These are phyloP conservation scores for Trichophyton schoenleinii DNA, from an alignment of 2,329 filamentous ascomycete genomes.

Conservation along the genomic window DNA sequence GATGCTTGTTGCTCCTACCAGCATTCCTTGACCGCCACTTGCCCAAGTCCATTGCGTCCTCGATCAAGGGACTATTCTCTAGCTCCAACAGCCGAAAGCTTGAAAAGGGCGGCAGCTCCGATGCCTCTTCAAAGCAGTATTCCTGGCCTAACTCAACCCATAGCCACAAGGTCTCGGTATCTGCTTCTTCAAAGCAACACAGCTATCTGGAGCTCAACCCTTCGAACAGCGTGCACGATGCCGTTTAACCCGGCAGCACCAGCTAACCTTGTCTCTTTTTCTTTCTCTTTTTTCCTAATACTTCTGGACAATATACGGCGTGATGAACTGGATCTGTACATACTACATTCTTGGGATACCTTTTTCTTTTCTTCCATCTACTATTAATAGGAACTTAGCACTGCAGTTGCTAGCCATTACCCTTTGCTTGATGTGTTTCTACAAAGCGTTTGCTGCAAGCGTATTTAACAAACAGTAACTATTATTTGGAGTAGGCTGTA, in stretches of 20 bases:
- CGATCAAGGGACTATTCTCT: neutral
- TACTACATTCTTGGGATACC: neutral
- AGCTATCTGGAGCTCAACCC: neutral
- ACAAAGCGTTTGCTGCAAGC: no score
- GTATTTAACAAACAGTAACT: no score
- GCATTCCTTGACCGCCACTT: slow-evolving; percentile 4
- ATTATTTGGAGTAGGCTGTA: no score
- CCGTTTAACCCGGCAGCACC: neutral
- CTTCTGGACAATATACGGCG: neutral
- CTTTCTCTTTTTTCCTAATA: neutral
- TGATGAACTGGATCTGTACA: neutral
- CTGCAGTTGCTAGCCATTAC: neutral
- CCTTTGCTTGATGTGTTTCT: neutral
- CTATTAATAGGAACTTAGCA: neutral
- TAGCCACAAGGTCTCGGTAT: neutral
- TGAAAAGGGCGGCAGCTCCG: slow-evolving; percentile 2
- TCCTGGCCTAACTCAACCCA: neutral
- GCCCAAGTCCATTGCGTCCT: neutral
- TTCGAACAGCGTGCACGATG: neutral
- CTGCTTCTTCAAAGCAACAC: neutral
- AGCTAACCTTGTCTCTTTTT: neutral
- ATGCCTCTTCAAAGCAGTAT: neutral
- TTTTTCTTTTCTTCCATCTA: neutral
- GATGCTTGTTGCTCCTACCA: neutral
- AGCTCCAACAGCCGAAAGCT: neutral